These are phyloP conservation scores for Cladobotryum protrusum DNA, from an alignment of 2,329 filamentous ascomycete genomes.

Conservation along the genomic window DNA sequence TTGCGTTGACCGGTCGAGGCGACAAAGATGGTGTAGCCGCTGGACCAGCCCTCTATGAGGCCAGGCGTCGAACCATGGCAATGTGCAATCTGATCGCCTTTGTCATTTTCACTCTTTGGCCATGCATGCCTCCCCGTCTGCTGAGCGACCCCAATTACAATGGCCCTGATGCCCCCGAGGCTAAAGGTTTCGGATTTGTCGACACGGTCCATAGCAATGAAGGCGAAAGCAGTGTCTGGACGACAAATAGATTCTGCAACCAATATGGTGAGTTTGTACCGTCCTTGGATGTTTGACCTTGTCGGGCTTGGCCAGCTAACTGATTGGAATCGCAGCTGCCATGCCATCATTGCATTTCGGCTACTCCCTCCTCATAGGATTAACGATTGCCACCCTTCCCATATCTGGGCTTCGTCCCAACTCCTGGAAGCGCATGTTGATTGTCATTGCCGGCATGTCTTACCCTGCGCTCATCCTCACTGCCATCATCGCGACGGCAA, in stretches of 20 bases:
- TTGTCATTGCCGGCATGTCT: constrained; percentile 45
- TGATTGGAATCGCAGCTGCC: constrained; percentile 43
- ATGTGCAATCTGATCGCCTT: constrained; percentile 57
- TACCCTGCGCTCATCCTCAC: constrained; percentile 61
- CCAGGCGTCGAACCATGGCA: constrained; percentile 53
- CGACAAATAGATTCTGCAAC: constrained; percentile 61
- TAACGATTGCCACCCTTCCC: constrained; percentile 62
- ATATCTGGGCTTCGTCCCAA: constrained; percentile 47
- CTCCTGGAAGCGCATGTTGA: constrained; percentile 42
- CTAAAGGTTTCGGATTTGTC: constrained; percentile 55
- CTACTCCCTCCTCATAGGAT: constrained; percentile 65
- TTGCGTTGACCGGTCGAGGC: constrained; percentile 21
- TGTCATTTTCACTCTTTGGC: constrained; percentile 55
- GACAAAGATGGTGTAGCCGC: constrained; percentile 26
- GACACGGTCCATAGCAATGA: constrained; percentile 50
- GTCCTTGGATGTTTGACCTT: neutral
- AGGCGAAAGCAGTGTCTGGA: constrained; percentile 61
- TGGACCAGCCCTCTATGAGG: constrained; percentile 46
- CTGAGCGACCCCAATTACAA: constrained; percentile 50
- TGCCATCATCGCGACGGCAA: constrained; percentile 65
- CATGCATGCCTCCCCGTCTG: constrained; percentile 58
- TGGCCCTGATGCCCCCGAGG: constrained; percentile 50
- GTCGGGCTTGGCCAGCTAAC: neutral
- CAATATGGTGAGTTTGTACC: constrained; percentile 54
- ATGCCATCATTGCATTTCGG: constrained; percentile 74